These are phyloP conservation scores for Penicillium bovifimosum DNA, from an alignment of 495 filamentous ascomycete species.

Conservation along the genomic window DNA sequence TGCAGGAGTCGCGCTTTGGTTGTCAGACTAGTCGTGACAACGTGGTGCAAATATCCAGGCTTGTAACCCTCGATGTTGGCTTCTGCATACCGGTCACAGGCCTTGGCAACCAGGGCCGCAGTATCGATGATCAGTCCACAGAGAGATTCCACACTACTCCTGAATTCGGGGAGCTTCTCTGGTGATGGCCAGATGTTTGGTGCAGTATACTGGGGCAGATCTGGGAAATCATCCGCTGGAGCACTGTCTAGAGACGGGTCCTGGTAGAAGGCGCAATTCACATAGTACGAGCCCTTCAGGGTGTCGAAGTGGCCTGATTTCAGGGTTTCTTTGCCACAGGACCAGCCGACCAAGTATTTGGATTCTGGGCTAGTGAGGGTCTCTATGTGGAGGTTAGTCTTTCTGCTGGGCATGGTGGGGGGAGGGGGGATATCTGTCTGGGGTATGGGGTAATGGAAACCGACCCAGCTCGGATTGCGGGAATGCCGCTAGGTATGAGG, in stretches of 20 bases:
- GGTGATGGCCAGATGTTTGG: constrained; percentile 81
- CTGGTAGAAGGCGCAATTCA: constrained; percentile 92
- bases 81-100: constrained; percentile 81
- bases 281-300: constrained; percentile 92
- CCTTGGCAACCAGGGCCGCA: constrained; percentile 76
- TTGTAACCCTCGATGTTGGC: constrained; percentile 71
- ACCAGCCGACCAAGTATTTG: constrained; percentile 64
- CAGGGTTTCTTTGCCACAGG: constrained; percentile 89
- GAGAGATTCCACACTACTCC: constrained; percentile 62
- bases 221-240: constrained; percentile 51
- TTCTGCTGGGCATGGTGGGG: not conserved
- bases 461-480: constrained; percentile 66
- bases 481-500: constrained; percentile 84
- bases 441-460: constrained; percentile 6
- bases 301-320: constrained; percentile 85
- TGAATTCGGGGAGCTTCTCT: constrained; percentile 65
- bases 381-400: constrained; percentile 27
- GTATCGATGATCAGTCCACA: constrained; percentile 83
- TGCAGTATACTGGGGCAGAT: constrained; percentile 60
- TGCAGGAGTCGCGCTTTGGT: constrained; percentile 92
- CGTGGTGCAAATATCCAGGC: constrained; percentile 71
- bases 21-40: constrained; percentile 77
- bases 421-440: not conserved
- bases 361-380: constrained; percentile 41
- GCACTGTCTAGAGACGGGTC: constrained; percentile 56